Conservation (phyloP, 2,329 filamentous ascomycete species). For the Trichophyton rubrum region DNA sequence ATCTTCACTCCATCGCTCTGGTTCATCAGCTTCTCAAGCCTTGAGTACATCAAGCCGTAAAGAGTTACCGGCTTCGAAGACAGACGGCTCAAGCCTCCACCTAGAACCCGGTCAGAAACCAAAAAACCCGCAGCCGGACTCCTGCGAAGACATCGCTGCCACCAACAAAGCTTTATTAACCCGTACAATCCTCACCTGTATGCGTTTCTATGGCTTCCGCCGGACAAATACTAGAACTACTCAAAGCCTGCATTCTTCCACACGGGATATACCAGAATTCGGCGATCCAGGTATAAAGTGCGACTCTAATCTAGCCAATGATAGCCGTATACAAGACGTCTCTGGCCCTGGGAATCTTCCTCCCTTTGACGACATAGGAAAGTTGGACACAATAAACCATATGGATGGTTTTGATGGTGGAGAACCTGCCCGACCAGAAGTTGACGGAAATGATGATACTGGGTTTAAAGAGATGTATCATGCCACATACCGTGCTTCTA, state of each 20-base stretch:
- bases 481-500: conserved; percentile 32
- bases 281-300: conserved; percentile 10
- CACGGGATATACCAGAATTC: conserved; percentile 1
- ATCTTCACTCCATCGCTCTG: background rate
- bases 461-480: conserved; percentile 35
- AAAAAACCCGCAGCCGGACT: background rate
- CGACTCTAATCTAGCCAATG: background rate
- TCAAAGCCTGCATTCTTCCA: background rate
- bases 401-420: background rate
- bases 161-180: conserved; percentile 32
- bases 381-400: background rate
- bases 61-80: background rate
- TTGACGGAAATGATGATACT: conserved; percentile 23
- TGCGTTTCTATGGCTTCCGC: conserved; percentile 33
- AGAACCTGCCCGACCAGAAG: background rate
- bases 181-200: conserved; percentile 32
- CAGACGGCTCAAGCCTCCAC: background rate
- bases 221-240: conserved; percentile 19
- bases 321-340: background rate
- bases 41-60: conserved; percentile 6
- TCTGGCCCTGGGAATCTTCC: too few relatives aligned
- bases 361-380: background rate
- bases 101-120: background rate
- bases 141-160: conserved; percentile 15
- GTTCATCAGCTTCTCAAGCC: background rate